These are phyloP conservation scores for Debaryomycetaceae sp. DNA, from an alignment of 1,139 yeast genomes.

Conservation along the genomic window DNA sequence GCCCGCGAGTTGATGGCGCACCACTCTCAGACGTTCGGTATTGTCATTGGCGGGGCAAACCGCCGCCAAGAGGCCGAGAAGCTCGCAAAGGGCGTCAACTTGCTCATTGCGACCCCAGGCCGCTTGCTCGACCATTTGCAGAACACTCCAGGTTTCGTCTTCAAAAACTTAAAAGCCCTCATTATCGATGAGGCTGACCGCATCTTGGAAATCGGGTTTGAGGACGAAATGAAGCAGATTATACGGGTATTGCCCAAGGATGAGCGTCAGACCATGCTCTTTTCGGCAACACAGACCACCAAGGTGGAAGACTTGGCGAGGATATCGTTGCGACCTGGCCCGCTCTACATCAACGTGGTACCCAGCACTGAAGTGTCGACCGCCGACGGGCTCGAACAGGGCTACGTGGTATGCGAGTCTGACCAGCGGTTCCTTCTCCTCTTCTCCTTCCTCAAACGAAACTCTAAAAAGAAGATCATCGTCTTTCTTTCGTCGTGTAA, in stretches of 20 bases:
- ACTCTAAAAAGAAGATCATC: conserved; percentile 80
- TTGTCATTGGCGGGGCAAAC: conserved; percentile 97
- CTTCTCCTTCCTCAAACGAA: conserved; percentile 87
- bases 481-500: conserved; percentile 94
- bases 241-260: conserved; percentile 88
- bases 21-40: conserved; percentile 90
- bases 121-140: conserved; percentile 92
- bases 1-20: conserved; percentile 86
- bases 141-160: conserved; percentile 87
- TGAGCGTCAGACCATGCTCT: conserved; percentile 92
- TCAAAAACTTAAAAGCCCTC: conserved; percentile 86
- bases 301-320: conserved; percentile 97
- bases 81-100: conserved; percentile 83
- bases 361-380: conserved; percentile 77
- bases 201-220: conserved; percentile 93
- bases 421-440: conserved; percentile 85
- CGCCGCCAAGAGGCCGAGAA: conserved; percentile 96
- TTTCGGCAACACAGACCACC: conserved; percentile 97
- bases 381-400: conserved; percentile 95
- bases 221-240: conserved; percentile 96
- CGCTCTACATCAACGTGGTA: conserved; percentile 89
- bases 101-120: conserved; percentile 95
- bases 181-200: conserved; percentile 97
- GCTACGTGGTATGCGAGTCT: conserved; percentile 94
- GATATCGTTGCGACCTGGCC: conserved; percentile 90